Base-by-base conservation (phyloP, 139 green algal species). In the Astrephomene gubernaculifera region DNA sequence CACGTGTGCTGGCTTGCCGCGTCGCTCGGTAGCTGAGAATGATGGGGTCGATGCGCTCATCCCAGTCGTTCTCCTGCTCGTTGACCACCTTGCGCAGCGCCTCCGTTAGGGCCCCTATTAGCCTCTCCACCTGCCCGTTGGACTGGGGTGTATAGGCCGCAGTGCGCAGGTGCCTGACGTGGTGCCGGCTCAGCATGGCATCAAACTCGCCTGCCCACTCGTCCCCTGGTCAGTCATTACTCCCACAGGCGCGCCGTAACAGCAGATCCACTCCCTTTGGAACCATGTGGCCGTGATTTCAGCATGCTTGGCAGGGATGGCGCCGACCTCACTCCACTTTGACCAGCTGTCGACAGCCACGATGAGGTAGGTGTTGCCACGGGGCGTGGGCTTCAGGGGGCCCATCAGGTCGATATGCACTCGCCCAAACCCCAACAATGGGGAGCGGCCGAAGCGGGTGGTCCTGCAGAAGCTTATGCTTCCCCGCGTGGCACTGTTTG, bases 361-460 rank as follows among this genome's bases (percentile, higher is more conserved):
- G 35, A 70, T 53, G 4, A 81, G 24, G 73, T 54, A 81, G 2
- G 12, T 36, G 35, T 38, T 54, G 22, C 73, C 53, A 1, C 36
- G 25, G 1, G 35, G 27, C 1, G 73, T 69, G 0, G 35, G 25
- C 4, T 53, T 61, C 12, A 31, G 54, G 3, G 73, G 73, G 6
- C 73, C 73, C 22, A 54, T 54, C 24, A 68, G 25, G 36, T 81
- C 73, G 5, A 81, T 7, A 27, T 81, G 73, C 53, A 81, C 73
- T 0, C 53, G 35, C 2, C 6, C 53, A 35, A 35, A 81, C 1
- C 1, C 35, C 35, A 8, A 81, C 53, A 2, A 81, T 2, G 9
- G 53, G 73, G 5, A 57, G 36, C 0, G 73, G 73, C 14, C 53
- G 35, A 9, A 81, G 36, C 1, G 52, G 41, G 2, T 54, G 35